phyloP scores from a whole-genome alignment of 306 rosid genomes.

The Leucaena leucocephala region DNA sequence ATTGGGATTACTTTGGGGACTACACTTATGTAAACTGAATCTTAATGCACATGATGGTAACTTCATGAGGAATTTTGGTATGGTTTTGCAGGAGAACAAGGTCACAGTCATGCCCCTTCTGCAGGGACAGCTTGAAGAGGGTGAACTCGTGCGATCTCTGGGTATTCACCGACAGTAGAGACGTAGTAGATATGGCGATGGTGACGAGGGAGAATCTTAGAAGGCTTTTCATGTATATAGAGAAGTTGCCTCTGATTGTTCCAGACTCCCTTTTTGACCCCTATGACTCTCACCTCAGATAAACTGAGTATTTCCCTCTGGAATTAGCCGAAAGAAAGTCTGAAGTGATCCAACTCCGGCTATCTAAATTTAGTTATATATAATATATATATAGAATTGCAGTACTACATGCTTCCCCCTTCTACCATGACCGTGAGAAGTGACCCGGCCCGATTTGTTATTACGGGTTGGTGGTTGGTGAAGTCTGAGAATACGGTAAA shows the following conservation, averaged over 20 bases:
- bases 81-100: constrained; percentile 74
- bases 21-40: neutral
- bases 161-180: constrained; percentile 77
- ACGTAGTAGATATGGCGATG: constrained; percentile 74
- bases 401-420: constrained; percentile 58
- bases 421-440: constrained; percentile 37
- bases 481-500: constrained; percentile 56
- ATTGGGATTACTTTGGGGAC: neutral
- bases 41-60: neutral
- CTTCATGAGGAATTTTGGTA: neutral
- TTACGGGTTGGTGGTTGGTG: constrained; percentile 57
- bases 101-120: constrained; percentile 92
- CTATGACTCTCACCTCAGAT: constrained; percentile 82
- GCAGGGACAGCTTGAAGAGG: constrained; percentile 90
- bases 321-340: constrained; percentile 41
- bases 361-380: constrained; percentile 41
- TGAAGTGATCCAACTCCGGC: constrained; percentile 34
- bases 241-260: constrained; percentile 77
- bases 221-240: constrained; percentile 88
- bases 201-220: constrained; percentile 83
- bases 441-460: constrained; percentile 59
- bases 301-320: constrained; percentile 35
- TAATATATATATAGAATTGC: constrained; percentile 36
- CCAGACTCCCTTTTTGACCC: constrained; percentile 81
- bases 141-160: constrained; percentile 92